Base-by-base conservation (phyloP, 768 basidiomycete genomes). In the Paxillus involutus region DNA sequence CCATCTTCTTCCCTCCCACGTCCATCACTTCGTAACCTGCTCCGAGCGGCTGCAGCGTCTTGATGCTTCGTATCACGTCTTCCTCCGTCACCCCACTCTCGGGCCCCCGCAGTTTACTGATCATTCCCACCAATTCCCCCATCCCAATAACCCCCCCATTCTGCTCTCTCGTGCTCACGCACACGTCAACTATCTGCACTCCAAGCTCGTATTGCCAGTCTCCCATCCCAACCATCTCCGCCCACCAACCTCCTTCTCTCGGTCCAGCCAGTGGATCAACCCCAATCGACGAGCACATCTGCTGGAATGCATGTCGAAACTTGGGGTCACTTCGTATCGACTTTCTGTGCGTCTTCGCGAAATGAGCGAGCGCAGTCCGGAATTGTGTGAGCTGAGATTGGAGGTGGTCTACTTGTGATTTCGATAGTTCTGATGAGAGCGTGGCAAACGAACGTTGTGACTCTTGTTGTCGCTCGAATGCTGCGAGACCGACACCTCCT, bases 201-300 rank as follows among this genome's bases (percentile, higher is more conserved):
- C 94, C 93, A 6, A 98, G 82, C 64, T 97, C 95, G 67, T 92
- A 90, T 63, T 94, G 89, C 93, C 94, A 98, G 67, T 98, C 97
- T 14, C 92, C 86, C 50, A 97, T 72, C 8, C 87, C 88, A 35
- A 94, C 80, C 64, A 94, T 75, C 66, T 95, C 94, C 3, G 88
- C 86, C 92, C 94, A 97, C 84, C 91, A 91, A 2, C 93, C 92
- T 36, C 90, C 91, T 63, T 85, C 85, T 40, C 88, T 75, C 1
- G 91, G 89, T 0, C 92, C 93, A 2, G 91, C 88, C 19, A 98
- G 82, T 2, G 96, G 95, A 68, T 98, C 97, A 21, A 99, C 93
- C 32, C 94, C 94, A 52, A 99, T 91, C 14, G 88, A 86, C 2
- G 89, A 82, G 67, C 97, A 99, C 93, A 99, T 97, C 54, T 91